phyloP scores from a whole-genome alignment of 2,329 filamentous ascomycete species.

The Lecanicillium sp. region DNA sequence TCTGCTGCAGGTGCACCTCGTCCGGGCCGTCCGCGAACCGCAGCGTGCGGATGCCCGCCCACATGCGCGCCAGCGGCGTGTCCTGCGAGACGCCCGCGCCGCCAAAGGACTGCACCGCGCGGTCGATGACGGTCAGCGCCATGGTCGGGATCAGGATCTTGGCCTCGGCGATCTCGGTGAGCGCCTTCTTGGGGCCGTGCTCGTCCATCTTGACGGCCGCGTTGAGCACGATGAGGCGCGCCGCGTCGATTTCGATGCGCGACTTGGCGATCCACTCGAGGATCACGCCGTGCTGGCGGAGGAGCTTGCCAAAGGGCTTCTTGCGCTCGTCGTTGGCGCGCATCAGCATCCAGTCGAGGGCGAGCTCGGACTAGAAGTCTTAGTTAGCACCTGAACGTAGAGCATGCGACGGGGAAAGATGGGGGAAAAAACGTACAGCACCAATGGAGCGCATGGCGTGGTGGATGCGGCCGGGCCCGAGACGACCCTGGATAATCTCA shows the following conservation, averaged over 20 bases:
- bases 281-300: constrained; percentile 87
- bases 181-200: constrained; percentile 77
- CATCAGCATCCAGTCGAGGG: constrained; percentile 90
- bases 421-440: constrained; percentile 45
- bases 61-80: constrained; percentile 82
- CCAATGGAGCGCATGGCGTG: constrained; percentile 96
- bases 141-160: constrained; percentile 86
- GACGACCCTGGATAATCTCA: constrained; percentile 95
- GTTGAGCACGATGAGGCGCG: constrained; percentile 84
- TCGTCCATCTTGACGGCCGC: constrained; percentile 93
- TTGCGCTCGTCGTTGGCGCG: constrained; percentile 89
- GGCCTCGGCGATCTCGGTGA: constrained; percentile 91
- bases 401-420: neutral
- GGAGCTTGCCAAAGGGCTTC: constrained; percentile 82
- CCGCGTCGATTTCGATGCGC: constrained; percentile 88
- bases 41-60: constrained; percentile 74
- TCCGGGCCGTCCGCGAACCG: constrained; percentile 89
- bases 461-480: constrained; percentile 93
- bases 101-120: constrained; percentile 87
- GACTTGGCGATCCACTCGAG: constrained; percentile 91
- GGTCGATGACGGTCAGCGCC: constrained; percentile 82
- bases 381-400: constrained; percentile 10
- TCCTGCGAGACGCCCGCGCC: constrained; percentile 90
- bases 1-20: constrained; percentile 83
- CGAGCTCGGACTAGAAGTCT: constrained; percentile 62